Evolutionary conservation across 2,329 filamentous ascomycete genomes (phyloP).

Genomic region (Talaromyces marneffei): DNA sequence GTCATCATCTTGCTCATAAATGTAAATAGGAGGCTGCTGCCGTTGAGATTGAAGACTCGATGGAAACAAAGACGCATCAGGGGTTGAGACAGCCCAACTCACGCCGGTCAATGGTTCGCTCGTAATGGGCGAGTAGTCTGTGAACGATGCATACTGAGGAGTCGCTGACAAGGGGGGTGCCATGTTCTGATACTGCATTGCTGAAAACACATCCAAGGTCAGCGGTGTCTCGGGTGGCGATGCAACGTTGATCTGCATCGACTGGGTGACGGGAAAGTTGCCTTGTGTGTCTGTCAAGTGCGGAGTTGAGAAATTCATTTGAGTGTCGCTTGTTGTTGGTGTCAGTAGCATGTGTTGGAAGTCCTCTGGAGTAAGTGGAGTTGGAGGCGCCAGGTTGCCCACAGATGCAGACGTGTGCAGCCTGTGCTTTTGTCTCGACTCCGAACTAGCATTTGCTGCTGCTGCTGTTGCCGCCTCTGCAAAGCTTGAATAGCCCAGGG

Average conservation of each 20-base stretch:
- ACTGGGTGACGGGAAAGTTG: slow-evolving; percentile 35
- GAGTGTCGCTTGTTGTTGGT: slow-evolving; percentile 33
- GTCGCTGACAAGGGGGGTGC: slow-evolving; percentile 40
- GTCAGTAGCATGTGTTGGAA: slow-evolving; percentile 37
- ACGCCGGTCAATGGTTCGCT: slow-evolving; percentile 34
- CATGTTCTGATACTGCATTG: slow-evolving; percentile 33
- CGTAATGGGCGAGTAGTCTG: slow-evolving; percentile 37
- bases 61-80: slow-evolving; percentile 32
- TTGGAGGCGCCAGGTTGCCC: slow-evolving; percentile 36
- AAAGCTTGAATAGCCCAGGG: slow-evolving; percentile 41
- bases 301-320: slow-evolving; percentile 34
- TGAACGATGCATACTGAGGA: slow-evolving; percentile 38
- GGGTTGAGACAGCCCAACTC: slow-evolving; percentile 42
- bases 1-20: slow-evolving; percentile 33
- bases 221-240: slow-evolving; percentile 43
- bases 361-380: slow-evolving; percentile 40
- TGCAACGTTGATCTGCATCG: slow-evolving; percentile 38
- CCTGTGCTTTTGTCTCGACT: slow-evolving; percentile 25
- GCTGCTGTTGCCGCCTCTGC: slow-evolving; percentile 40
- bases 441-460: slow-evolving; percentile 32
- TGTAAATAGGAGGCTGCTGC: slow-evolving; percentile 30
- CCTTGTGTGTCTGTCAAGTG: slow-evolving; percentile 21
- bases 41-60: slow-evolving; percentile 25
- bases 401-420: slow-evolving; percentile 32
- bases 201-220: slow-evolving; percentile 32